Evolutionary conservation across 23 red algal species (phyloP), one percentile per base, ranked within the genome.

Genomic region (Gracilariopsis chorda): DNA sequence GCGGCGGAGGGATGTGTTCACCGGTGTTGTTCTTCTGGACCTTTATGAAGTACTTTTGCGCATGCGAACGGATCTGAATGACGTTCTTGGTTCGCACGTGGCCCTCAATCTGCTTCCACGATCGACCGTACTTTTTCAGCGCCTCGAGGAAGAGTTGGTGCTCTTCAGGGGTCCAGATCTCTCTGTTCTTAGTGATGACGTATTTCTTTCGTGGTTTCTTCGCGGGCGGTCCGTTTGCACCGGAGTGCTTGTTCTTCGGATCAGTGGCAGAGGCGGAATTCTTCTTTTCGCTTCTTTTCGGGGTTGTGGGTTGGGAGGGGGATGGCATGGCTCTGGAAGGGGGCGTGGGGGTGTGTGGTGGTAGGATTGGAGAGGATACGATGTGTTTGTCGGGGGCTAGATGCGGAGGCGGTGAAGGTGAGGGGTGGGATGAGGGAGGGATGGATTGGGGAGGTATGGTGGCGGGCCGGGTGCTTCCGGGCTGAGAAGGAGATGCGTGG

Each of bases 31-130:
- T 84, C 78, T 95, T 95, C 27, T 92, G 86, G 16, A 98, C 87
- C 71, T 98, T 98, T 43, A 98, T 43, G 88, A 98, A 98, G 57
- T 98, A 98, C 55, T 98, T 98, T 68, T 98, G 96, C 19, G 96
- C 96, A 57, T 98, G 96, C 28, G 86, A 92, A 49, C 96, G 92
- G 55, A 98, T 98, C 96, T 98, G 92, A 44, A 95, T 90, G 14
- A 98, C 84, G 60, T 90, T 95, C 80, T 98, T 98, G 49, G 93
- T 95, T n/a, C 92, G 82, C 10, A 98, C 91, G 55, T 86, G 81
- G 53, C 62, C 67, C 83, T 95, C 90, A 78, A 98, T 98, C 25
- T 90, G 82, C 49, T 98, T 98, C 96, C 96, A 98, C 37, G 90
- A 85, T 28, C 96, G 80, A 41, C 91, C 96, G 63, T 95, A 98